A percentile compares a stretch with the other conserved stretches of the same genome.
Conservation (phyloP, 179 eudicot genomes). For the Patellifolia procumbens region DNA sequence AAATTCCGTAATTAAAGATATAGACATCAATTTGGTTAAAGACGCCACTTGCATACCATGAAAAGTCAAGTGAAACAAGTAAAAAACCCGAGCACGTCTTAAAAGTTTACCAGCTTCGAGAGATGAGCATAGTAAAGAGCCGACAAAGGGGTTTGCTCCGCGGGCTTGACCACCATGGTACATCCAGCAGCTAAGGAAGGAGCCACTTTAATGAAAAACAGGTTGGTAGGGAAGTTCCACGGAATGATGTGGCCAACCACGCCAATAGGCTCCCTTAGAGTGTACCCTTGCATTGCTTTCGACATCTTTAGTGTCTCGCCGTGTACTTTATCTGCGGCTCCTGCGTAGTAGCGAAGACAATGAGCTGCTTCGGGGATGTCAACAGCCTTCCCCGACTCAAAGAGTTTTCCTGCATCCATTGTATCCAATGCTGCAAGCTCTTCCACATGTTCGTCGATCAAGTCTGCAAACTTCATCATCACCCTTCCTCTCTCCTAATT, state of each 20-base stretch:
- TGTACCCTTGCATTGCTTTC: constrained; percentile 60
- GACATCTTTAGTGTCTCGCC: constrained; percentile 79
- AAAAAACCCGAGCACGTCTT: too few species aligned
- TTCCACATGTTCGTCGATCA: constrained; percentile 53
- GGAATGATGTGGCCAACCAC: constrained; percentile 77
- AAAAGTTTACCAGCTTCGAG: constrained; percentile 57
- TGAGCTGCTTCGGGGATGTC: constrained; percentile 52
- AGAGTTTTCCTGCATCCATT: constrained; percentile 69
- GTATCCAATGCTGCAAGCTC: constrained; percentile 77
- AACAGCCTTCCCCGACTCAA: constrained; percentile 31
- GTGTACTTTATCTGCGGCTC: constrained; percentile 90
- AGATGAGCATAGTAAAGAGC: constrained; percentile 72
- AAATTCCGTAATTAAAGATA: too few species aligned
- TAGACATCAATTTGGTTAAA: too few species aligned
- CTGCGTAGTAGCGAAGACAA: constrained; percentile 65
- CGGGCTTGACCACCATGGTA: constrained; percentile 86
- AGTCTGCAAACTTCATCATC: constrained; percentile 67
- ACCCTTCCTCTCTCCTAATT: constrained; percentile 60
- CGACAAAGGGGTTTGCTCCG: constrained; percentile 84
- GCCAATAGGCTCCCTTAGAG: constrained; percentile 67
- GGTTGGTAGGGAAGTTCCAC: constrained; percentile 66
- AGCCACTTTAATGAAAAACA: constrained; percentile 58
- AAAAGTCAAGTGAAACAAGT: too few species aligned
- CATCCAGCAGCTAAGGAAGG: constrained; percentile 84
- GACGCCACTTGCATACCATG: too few species aligned